These are phyloP conservation scores for Clonostachys solani DNA, from an alignment of 2,329 filamentous ascomycete species.

Conservation along the genomic window DNA sequence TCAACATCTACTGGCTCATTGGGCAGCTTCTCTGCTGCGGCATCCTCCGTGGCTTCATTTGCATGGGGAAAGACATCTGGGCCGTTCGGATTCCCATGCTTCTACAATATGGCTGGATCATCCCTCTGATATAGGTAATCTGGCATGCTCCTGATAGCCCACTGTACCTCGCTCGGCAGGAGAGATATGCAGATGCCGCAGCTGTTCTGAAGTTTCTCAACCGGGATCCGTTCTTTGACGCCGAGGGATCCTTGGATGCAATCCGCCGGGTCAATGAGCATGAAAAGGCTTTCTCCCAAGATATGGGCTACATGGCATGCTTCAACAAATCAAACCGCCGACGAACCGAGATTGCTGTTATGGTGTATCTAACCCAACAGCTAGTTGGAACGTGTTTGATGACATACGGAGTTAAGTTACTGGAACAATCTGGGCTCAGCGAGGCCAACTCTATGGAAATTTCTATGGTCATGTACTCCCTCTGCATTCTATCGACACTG, in stretches of 20 bases:
- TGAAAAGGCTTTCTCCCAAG: slow-evolving; percentile 14
- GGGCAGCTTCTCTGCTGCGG: slow-evolving; percentile 28
- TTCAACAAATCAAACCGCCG: slow-evolving; percentile 22
- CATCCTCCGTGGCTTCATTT: slow-evolving; percentile 21
- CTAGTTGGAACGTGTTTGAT: slow-evolving; percentile 47
- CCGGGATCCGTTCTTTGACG: slow-evolving; percentile 16
- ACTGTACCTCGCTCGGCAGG: slow-evolving; percentile 28
- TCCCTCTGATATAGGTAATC: slow-evolving; percentile 22
- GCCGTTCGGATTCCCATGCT: slow-evolving; percentile 30
- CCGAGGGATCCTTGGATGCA: slow-evolving; percentile 25
- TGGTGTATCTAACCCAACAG: slow-evolving; percentile 50
- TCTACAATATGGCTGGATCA: slow-evolving; percentile 30
- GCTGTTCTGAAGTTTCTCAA: slow-evolving; percentile 19
- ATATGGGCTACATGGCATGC: slow-evolving; percentile 23
- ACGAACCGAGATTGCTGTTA: slow-evolving; percentile 32
- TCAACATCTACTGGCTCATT: slow-evolving; percentile 33
- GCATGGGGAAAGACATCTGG: slow-evolving; percentile 16
- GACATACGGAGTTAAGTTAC: slow-evolving; percentile 45
- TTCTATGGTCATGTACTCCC: slow-evolving; percentile 29
- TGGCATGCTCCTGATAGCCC: slow-evolving; percentile 31
- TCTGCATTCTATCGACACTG: slow-evolving; percentile 38
- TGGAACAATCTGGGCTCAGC: slow-evolving; percentile 42
- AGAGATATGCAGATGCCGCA: slow-evolving; percentile 18
- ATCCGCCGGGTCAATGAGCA: slow-evolving; percentile 29
- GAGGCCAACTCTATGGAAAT: slow-evolving; percentile 36